Conservation (phyloP, 768 basidiomycete species). For the Tylopilus sp. region DNA sequence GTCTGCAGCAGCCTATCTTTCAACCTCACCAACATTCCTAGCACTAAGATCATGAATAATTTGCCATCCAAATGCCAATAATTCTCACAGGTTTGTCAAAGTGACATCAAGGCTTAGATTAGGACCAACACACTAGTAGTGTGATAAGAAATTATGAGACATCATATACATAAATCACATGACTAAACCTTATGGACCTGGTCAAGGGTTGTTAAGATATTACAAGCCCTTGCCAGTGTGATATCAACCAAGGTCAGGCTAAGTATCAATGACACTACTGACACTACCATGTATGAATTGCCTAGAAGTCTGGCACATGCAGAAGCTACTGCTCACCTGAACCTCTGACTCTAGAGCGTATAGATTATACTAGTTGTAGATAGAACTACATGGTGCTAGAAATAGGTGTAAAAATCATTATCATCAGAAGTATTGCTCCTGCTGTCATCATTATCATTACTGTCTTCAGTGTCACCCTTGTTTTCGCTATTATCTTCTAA, state of each 20-base stretch:
- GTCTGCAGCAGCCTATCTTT: too few species aligned
- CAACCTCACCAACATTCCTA: too few species aligned
- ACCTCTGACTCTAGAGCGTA: too few species aligned
- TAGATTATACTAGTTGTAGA: too few species aligned
- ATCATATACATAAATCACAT: not conserved
- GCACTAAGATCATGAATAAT: too few species aligned
- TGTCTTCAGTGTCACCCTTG: not conserved
- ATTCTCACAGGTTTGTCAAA: too few species aligned
- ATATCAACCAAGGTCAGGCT: not conserved
- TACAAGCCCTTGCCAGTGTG: not conserved
- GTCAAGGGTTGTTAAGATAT: not conserved
- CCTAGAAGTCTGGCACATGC: too few species aligned
- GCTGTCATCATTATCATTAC: not conserved
- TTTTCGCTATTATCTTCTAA: not conserved
- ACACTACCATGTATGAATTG: too few species aligned
- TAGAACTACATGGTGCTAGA: not conserved
- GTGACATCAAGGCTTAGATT: too few species aligned
- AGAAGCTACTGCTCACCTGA: not conserved
- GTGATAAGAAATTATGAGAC: not conserved
- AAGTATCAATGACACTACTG: not conserved
- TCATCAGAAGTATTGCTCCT: not conserved
- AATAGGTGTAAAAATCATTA: not conserved
- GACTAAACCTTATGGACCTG: not conserved
- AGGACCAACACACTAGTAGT: not conserved
- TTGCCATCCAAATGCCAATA: too few species aligned